phyloP scores from a whole-genome alignment of 2,329 filamentous ascomycete species.

The Bertia moriformis region DNA sequence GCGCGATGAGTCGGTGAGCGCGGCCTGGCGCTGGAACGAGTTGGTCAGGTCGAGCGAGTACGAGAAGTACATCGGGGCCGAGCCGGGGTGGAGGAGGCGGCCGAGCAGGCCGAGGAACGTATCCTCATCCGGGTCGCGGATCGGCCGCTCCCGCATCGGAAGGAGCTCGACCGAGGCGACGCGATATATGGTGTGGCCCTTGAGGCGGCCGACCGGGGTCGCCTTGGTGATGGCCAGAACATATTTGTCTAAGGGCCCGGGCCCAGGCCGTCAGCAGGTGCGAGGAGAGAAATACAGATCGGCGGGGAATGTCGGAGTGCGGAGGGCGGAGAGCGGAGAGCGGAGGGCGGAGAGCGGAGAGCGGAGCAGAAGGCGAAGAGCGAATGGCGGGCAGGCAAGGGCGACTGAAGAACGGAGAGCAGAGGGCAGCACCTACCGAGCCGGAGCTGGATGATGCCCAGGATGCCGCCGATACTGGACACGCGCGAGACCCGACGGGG shows the following conservation, averaged over 20 bases:
- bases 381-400: no score
- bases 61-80: conserved; percentile 90
- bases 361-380: conserved; percentile 1
- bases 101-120: conserved; percentile 74
- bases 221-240: conserved; percentile 92
- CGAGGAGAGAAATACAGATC: no score
- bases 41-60: conserved; percentile 96
- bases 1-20: conserved; percentile 50
- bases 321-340: not conserved
- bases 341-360: not conserved
- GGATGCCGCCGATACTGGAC: conserved; percentile 84
- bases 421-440: conserved; percentile 46
- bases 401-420: not conserved
- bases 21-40: conserved; percentile 84
- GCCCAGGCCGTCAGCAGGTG: conserved; percentile 4
- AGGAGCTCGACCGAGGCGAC: conserved; percentile 82
- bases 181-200: conserved; percentile 93
- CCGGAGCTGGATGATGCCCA: conserved; percentile 85
- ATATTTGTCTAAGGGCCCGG: conserved; percentile 72
- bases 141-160: conserved; percentile 77
- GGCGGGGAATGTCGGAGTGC: not conserved
- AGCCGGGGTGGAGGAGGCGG: conserved; percentile 64
- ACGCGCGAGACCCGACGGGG: conserved; percentile 60
- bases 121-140: conserved; percentile 89
- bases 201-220: conserved; percentile 75